Evolutionary conservation across 2,329 filamentous ascomycete genomes (phyloP), one percentile per base, ranked within the genome.

Genomic region (Colletotrichum tamarilloi): DNA sequence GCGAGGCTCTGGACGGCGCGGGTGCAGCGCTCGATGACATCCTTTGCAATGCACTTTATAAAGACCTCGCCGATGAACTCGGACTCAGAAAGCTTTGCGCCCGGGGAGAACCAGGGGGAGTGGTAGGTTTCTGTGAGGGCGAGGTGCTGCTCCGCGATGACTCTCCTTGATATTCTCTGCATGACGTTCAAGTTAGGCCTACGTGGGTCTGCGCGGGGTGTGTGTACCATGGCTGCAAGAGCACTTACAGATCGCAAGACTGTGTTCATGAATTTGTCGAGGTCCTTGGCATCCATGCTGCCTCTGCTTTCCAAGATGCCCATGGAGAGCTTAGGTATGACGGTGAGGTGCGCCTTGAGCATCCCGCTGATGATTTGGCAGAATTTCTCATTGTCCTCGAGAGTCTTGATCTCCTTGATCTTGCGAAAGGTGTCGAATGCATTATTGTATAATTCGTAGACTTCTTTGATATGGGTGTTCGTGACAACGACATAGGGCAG

Each of bases 61-160:
- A 99, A 97, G 16, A 99, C 95, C 80, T 98, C 95, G 73, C 97
- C 97, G 19, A 99, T 95, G 79, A 97, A 97, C 75, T 98, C 96
- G 62, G 93, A 86, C 69, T 91, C 89, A 53, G 90, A 88, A 52
- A 92, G 88, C 76, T 92, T 93, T 3, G 93, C 92, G 74, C 95
- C 91, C 0, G 95, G 94, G 70, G 95, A 96, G 85, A 98, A 95
- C 91, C 94, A 95, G 2, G 94, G 93, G 0, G 94, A 94, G 81
- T 97, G 93, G 85, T 95, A 98, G 1, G 95, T 98, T 77, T 98
- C 95, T 5, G 95, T 98, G 22, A 99, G 89, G 11, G 97, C 95
- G 49, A 99, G 91, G 80, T 99, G 97, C 79, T 99, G 97, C 83
- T 99, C 97, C 42, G 97, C 97, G 80, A 99, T 99, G 76, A 98